Conservation (phyloP, 768 basidiomycete genomes). For the Pulveroboletus sp. region DNA sequence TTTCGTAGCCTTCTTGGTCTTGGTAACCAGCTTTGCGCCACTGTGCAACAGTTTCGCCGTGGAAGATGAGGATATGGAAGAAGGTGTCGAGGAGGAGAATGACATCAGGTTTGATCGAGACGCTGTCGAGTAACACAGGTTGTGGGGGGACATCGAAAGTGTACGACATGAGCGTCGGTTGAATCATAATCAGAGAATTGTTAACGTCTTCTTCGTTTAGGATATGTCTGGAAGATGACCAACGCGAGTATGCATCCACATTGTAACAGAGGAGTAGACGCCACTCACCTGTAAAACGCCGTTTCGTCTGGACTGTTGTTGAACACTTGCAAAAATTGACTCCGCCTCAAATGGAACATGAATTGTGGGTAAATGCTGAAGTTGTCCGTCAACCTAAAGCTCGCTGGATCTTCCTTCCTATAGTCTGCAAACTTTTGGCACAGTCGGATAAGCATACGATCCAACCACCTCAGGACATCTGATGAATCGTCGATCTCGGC, state of each 20-base stretch:
- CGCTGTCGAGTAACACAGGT: constrained; percentile 93
- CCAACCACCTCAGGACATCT: constrained; percentile 94
- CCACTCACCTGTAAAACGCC: constrained; percentile 84
- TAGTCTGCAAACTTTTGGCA: constrained; percentile 99
- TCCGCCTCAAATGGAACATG: constrained; percentile 98
- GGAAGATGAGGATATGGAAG: constrained; percentile 99
- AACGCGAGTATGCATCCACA: constrained; percentile 1
- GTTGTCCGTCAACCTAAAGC: constrained; percentile 90
- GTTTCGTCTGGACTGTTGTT: constrained; percentile 99
- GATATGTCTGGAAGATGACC: constrained; percentile 59
- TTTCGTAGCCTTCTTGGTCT: constrained; percentile 98
- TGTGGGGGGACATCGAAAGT: constrained; percentile 87
- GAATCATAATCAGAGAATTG: constrained; percentile 99
- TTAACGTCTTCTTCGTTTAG: constrained; percentile 98
- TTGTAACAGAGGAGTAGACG: not conserved
- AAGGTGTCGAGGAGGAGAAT: constrained; percentile 96
- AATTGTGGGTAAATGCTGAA: constrained; percentile 99
- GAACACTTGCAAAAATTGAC: constrained; percentile 98
- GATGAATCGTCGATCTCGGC: constrained; percentile 98
- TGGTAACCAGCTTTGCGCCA: constrained; percentile 99
- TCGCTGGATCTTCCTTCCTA: constrained; percentile 92
- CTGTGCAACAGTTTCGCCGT: constrained; percentile 93
- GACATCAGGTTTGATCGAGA: constrained; percentile 96
- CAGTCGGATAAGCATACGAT: constrained; percentile 95
- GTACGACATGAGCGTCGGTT: constrained; percentile 99